Evolutionary conservation across 2,329 filamentous ascomycete genomes (phyloP), one percentile per base, ranked within the genome.

Genomic region (Xylariaceae sp.): DNA sequence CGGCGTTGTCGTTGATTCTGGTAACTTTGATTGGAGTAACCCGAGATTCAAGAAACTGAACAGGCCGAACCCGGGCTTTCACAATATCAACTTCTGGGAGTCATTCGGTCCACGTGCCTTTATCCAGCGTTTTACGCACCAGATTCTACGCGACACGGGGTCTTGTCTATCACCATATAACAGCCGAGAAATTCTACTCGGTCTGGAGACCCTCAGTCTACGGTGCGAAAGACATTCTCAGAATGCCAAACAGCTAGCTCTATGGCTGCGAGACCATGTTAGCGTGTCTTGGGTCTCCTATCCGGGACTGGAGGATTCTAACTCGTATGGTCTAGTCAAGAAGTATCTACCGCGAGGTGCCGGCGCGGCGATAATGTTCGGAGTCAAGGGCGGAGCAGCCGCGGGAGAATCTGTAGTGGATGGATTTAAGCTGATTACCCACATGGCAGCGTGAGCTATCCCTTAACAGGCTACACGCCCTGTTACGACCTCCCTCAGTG

Each of bases 241-340:
- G 66, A 96, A 96, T 73, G 85, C 93, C 1, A 73, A 92, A 40
- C 82, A 85, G 20, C 78, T 96, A 54, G 93, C 92, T 1, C 79
- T 81, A 69, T 93, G 91, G 85, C 79, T 96, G 40, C 87, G 95
- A 79, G 84, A 82, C 72, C 92, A 91, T 76, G 79, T 86, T 52
- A 83, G 92, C 67, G 91, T 96, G 42, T 81, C 82, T 64, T 97
- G 92, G 92, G 93, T 96, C 12, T 93, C 89, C 40, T 96, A 96
- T 74, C 91, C 90, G 0, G 93, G 93, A 26, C 23, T 26, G 9
- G 23, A 26, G 23, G 23, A 26, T 26, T 21, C 81, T 96, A 2
- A 10, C n/a, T 5, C 40, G 66, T 89, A 96, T 73, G 81, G 84
- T 69, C 75, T 85, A 2, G 93, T 92, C 44, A 92, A 92, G 81